A percentile compares a stretch with the other conserved stretches of the same genome.
These are phyloP conservation scores for Oryza officinalis DNA, from an alignment of 176 grass and related monocot genomes.

Conservation along the genomic window DNA sequence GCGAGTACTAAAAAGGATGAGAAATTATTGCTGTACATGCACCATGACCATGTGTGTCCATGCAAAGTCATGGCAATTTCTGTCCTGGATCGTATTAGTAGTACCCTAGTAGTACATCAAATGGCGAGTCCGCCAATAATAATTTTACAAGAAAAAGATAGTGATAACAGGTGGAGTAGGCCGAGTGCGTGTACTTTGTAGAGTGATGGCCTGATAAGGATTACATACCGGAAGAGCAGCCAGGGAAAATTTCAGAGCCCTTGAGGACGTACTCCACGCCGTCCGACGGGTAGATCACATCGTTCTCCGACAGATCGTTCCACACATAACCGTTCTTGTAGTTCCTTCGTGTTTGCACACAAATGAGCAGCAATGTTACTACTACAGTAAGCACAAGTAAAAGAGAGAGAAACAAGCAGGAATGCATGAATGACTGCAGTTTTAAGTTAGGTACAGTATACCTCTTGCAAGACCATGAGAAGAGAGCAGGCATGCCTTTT, in stretches of 20 bases:
- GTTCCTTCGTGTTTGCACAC: constrained; percentile 50
- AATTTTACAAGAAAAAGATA: background rate
- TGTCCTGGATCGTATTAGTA: too few species aligned
- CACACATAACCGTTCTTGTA: constrained; percentile 99
- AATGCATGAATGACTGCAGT: background rate
- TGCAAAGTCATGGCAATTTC: background rate
- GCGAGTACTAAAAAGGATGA: background rate
- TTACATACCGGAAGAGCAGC: constrained; percentile 69
- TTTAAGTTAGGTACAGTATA: constrained; percentile 19
- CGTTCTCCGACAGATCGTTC: constrained; percentile 94
- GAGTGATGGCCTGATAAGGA: too few species aligned
- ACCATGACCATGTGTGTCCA: background rate
- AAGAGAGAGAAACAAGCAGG: background rate
- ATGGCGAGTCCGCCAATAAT: background rate
- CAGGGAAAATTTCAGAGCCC: constrained; percentile 90
- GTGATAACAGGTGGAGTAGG: too few species aligned
- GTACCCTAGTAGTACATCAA: background rate
- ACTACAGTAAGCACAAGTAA: background rate
- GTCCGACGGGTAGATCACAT: constrained; percentile 89
- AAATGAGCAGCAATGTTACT: background rate
- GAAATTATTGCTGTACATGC: background rate
- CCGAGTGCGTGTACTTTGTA: background rate
- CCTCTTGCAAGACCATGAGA: constrained; percentile 99
- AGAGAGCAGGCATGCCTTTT: constrained; percentile 89
- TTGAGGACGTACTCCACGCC: constrained; percentile 98